Conservation (phyloP, 805 yeast species). For the Ogataea polymorpha region DNA sequence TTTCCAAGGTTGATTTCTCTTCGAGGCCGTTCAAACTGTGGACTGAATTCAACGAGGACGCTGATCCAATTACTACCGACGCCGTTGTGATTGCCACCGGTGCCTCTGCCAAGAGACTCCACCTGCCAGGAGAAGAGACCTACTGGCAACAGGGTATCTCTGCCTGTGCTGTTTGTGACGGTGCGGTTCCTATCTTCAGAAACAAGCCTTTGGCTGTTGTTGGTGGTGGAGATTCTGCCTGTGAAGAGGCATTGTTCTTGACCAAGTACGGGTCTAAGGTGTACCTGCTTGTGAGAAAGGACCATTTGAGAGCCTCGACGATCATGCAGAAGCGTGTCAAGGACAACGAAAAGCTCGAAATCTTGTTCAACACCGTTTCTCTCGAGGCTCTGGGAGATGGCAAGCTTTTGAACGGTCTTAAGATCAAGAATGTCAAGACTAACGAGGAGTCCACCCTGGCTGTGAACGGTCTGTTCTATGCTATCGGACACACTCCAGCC, state of each 20-base stretch:
- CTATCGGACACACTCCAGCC: conserved; percentile 97
- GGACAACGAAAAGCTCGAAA: conserved; percentile 83
- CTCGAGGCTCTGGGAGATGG: conserved; percentile 94
- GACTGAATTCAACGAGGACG: conserved; percentile 94
- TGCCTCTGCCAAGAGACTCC: conserved; percentile 94
- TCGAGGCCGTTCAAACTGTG: conserved; percentile 91
- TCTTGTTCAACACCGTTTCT: conserved; percentile 81
- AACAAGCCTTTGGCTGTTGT: conserved; percentile 96
- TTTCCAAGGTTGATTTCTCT: conserved; percentile 86
- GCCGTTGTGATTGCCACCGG: conserved; percentile 95
- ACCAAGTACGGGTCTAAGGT: conserved; percentile 98
- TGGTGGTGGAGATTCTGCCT: conserved; percentile 99
- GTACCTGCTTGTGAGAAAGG: conserved; percentile 89
- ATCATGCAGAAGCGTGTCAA: conserved; percentile 95
- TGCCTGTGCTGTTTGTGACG: conserved; percentile 99
- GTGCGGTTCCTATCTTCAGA: conserved; percentile 98
- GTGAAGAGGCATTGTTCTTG: conserved; percentile 96
- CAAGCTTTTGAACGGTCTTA: conserved; percentile 64
- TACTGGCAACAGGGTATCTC: conserved; percentile 99
- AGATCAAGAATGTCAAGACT: conserved; percentile 68
- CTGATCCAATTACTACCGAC: conserved; percentile 87
- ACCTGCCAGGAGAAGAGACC: conserved; percentile 92
- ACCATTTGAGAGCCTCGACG: conserved; percentile 87
- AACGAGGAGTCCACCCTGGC: conserved; percentile 64
- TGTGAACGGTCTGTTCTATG: conserved; percentile 93